These are phyloP conservation scores for Reticulascus tulasneorum DNA, from an alignment of 2,329 filamentous ascomycete genomes.

Conservation along the genomic window DNA sequence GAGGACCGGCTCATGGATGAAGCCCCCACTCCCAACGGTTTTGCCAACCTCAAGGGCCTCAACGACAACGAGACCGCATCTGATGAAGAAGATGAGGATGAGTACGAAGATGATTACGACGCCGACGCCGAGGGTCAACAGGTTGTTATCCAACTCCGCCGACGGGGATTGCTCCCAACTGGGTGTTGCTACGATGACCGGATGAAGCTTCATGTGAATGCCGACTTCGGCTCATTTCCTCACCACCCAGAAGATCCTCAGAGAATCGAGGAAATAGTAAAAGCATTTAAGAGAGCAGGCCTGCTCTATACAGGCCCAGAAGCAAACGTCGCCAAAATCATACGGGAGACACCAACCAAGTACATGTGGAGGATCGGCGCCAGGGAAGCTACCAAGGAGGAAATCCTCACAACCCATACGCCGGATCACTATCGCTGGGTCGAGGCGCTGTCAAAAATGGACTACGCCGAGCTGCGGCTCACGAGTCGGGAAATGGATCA, in stretches of 20 bases:
- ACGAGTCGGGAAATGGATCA: constrained; percentile 60
- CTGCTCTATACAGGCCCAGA: constrained; percentile 65
- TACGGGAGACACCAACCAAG: constrained; percentile 50
- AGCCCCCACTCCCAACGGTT: constrained; percentile 33
- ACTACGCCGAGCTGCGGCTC: constrained; percentile 62
- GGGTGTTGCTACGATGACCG: constrained; percentile 87
- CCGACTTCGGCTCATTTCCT: constrained; percentile 66
- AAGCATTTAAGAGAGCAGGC: constrained; percentile 76
- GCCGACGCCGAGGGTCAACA: constrained; percentile 30
- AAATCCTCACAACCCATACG: constrained; percentile 78
- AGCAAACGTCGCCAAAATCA: constrained; percentile 45
- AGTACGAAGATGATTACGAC: constrained; percentile 22
- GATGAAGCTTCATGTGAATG: constrained; percentile 94
- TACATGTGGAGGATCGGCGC: constrained; percentile 76
- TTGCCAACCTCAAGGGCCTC: constrained; percentile 9
- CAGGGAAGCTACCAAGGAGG: constrained; percentile 70
- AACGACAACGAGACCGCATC: constrained; percentile 19
- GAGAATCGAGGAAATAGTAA: constrained; percentile 89
- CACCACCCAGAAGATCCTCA: constrained; percentile 93
- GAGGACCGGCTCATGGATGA: constrained; percentile 42
- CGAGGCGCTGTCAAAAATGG: constrained; percentile 47
- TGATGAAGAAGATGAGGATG: constrained; percentile 30
- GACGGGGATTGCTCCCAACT: constrained; percentile 57
- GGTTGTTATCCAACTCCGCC: constrained; percentile 33
- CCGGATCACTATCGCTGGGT: constrained; percentile 78